phyloP scores from a whole-genome alignment of 257 asterid genomes.

The Linaria vulgaris region DNA sequence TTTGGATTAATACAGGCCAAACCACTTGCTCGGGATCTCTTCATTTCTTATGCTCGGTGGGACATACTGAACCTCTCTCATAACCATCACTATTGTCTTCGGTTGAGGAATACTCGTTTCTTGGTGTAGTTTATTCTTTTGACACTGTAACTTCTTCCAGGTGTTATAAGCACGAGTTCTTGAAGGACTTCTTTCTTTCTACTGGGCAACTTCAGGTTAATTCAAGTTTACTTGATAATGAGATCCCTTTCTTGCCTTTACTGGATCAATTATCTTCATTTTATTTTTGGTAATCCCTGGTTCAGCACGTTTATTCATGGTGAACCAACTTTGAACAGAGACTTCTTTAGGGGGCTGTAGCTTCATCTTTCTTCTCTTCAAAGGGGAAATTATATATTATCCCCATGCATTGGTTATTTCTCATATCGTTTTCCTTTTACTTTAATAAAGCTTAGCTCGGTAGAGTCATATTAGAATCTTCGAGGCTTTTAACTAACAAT shows the following conservation, averaged over 20 bases:
- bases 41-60: constrained; percentile 82
- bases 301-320: constrained; percentile 1
- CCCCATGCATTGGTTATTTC: neutral
- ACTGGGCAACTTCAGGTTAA: constrained; percentile 90
- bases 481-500: neutral
- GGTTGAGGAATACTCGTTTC: constrained; percentile 18
- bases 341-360: neutral
- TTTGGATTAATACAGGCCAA: constrained; percentile 82
- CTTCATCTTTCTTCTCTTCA: neutral
- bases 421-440: neutral
- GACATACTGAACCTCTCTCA: constrained; percentile 25
- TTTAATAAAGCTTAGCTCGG: constrained; percentile 2
- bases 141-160: constrained; percentile 40
- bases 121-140: constrained; percentile 8
- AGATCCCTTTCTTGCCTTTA: constrained; percentile 12
- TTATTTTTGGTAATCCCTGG: constrained; percentile 8
- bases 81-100: constrained; percentile 2
- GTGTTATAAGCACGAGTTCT: constrained; percentile 77
- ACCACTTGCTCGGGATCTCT: constrained; percentile 88
- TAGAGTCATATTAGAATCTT: constrained; percentile 8
- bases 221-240: constrained; percentile 26
- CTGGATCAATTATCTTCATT: neutral
- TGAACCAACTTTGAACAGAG: constrained; percentile 19
- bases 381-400: neutral
- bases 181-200: constrained; percentile 83